phyloP scores from a whole-genome alignment of 441 rosid genomes.

The Erodium texanum region DNA sequence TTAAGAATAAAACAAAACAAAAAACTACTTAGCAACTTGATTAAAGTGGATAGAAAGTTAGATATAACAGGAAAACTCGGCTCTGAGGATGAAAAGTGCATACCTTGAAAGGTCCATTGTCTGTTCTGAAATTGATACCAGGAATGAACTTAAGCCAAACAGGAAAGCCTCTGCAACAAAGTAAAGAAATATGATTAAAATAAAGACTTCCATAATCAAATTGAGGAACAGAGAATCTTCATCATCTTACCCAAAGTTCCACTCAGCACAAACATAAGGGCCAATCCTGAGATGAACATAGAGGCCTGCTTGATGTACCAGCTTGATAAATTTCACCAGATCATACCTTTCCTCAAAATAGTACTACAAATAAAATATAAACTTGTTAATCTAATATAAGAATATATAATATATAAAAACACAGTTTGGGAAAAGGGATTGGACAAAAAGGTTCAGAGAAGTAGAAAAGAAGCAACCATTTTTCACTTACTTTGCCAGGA shows the following conservation, averaged over 20 bases:
- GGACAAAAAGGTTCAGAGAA: not conserved
- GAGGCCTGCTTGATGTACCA: constrained; percentile 24
- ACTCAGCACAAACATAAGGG: constrained; percentile 28
- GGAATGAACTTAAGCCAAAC: constrained; percentile 97
- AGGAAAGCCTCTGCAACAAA: constrained; percentile 76
- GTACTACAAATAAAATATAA: constrained; percentile 65
- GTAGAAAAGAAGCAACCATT: not conserved
- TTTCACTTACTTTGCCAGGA: constrained; percentile 56
- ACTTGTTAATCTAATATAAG: no score
- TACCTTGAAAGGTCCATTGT: constrained; percentile 91
- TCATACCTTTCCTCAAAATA: no score
- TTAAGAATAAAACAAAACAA: constrained; percentile 6
- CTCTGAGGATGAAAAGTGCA: constrained; percentile 22
- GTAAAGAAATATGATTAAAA: constrained; percentile 22
- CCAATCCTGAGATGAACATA: constrained; percentile 27
- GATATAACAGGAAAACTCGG: constrained; percentile 13
- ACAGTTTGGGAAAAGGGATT: not conserved
- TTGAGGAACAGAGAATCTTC: constrained; percentile 59
- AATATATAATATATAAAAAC: no score
- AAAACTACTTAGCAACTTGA: not conserved
- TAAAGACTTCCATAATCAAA: constrained; percentile 6
- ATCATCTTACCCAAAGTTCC: constrained; percentile 23
- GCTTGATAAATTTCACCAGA: constrained; percentile 23
- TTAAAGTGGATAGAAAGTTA: constrained; percentile 15
- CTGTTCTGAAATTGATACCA: constrained; percentile 85